A percentile compares a stretch with the other conserved stretches of the same genome.
Conservation (phyloP, 176 grass and related monocot species). For the Musa schizocarpa region DNA sequence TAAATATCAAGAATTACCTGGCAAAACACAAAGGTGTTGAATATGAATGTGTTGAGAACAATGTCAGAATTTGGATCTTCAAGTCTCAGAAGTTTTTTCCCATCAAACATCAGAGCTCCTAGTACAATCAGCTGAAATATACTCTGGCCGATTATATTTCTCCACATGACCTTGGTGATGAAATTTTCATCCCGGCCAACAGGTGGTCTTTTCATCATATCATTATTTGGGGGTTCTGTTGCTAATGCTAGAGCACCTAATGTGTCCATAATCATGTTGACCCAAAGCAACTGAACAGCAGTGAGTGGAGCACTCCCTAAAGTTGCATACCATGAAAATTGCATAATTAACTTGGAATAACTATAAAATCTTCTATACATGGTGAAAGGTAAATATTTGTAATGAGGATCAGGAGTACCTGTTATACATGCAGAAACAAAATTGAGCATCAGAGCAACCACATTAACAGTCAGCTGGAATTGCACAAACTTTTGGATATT, state of each 20-base stretch:
- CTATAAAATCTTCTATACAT: neutral
- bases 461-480: conserved; percentile 90
- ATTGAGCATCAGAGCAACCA: conserved; percentile 80
- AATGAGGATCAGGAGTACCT: conserved; percentile 27
- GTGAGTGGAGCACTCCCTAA: conserved; percentile 79
- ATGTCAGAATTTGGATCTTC: conserved; percentile 13
- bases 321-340: conserved; percentile 4
- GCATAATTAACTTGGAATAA: neutral
- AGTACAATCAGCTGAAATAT: conserved; percentile 73
- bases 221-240: conserved; percentile 64
- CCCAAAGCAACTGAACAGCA: conserved; percentile 85
- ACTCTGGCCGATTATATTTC: conserved; percentile 83
- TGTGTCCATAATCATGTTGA: conserved; percentile 97
- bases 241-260: conserved; percentile 80
- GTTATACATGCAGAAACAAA: conserved; percentile 80
- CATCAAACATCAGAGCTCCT: conserved; percentile 52
- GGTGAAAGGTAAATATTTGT: neutral
- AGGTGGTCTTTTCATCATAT: conserved; percentile 59
- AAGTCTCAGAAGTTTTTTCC: conserved; percentile 40
- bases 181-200: conserved; percentile 55
- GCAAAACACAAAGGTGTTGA: conserved; percentile 88
- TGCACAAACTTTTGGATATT: conserved; percentile 98
- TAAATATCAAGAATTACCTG: conserved; percentile 37
- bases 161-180: conserved; percentile 91
- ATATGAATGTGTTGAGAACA: conserved; percentile 72